phyloP scores from a whole-genome alignment of 1,139 yeast genomes.

The Blastobotrys persicus region DNA sequence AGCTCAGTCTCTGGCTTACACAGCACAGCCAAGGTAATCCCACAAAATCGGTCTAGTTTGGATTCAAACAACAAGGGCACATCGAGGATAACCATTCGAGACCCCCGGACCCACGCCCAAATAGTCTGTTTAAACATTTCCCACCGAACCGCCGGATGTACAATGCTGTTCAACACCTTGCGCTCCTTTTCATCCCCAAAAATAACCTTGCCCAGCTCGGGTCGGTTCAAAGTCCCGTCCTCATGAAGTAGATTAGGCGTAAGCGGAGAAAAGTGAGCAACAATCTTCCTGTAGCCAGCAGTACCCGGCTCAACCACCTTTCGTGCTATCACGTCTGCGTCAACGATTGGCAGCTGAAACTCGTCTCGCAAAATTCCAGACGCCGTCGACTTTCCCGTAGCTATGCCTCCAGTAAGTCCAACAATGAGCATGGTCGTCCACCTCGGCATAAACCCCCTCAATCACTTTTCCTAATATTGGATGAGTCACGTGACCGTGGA shows the following conservation, averaged over 20 bases:
- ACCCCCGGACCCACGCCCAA: slow-evolving; percentile 52
- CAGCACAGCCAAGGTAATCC: slow-evolving; percentile 63
- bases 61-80: slow-evolving; percentile 89
- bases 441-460: too few species aligned
- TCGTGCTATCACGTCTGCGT: slow-evolving; percentile 87
- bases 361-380: slow-evolving; percentile 55
- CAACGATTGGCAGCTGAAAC: slow-evolving; percentile 61
- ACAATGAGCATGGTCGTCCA: slow-evolving; percentile 64
- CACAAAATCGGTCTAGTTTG: slow-evolving; percentile 68
- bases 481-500: too few species aligned
- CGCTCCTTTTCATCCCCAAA: slow-evolving; percentile 62
- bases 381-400: slow-evolving; percentile 93
- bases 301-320: slow-evolving; percentile 82
- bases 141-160: slow-evolving; percentile 84
- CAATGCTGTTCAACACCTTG: slow-evolving; percentile 61
- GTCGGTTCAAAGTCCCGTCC: slow-evolving; percentile 54
- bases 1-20: slow-evolving; percentile 61
- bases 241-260: slow-evolving; percentile 55
- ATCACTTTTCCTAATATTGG: too few species aligned
- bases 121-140: slow-evolving; percentile 62
- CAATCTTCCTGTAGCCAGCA: slow-evolving; percentile 64
- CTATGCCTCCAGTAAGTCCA: slow-evolving; percentile 96
- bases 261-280: slow-evolving; percentile 53
- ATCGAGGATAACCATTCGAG: slow-evolving; percentile 67
- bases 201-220: slow-evolving; percentile 73